phyloP scores from a whole-genome alignment of 73 alveolate species.

The Tetrahymena thermophila region DNA sequence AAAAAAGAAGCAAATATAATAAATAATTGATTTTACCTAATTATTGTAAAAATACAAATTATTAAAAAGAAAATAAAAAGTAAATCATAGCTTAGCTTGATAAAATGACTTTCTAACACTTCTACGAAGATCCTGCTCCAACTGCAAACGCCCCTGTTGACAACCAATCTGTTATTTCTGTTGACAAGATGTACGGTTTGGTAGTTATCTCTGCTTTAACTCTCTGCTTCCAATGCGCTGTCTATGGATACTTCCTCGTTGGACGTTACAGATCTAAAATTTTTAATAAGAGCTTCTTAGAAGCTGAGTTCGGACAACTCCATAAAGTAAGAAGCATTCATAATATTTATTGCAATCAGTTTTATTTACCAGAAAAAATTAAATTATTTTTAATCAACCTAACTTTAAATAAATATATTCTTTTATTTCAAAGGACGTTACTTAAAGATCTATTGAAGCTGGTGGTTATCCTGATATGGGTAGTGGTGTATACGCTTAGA shows the following conservation, averaged over 20 bases:
- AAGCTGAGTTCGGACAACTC: not conserved
- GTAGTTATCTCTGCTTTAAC: not conserved
- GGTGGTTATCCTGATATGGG: slow-evolving; percentile 1
- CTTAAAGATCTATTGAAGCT: not conserved
- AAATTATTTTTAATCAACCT: not conserved
- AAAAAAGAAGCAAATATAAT: not conserved
- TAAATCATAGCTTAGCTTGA: not conserved
- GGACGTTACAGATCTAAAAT: not conserved
- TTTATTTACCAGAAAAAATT: not conserved
- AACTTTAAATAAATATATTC: not conserved
- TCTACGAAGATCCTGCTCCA: not conserved
- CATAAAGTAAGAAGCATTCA: not conserved
- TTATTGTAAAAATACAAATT: not conserved
- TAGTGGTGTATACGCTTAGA: not conserved
- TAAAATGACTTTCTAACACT: not conserved
- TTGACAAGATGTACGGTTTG: not conserved
- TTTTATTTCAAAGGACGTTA: not conserved
- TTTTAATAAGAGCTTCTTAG: not conserved
- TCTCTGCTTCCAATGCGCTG: not conserved
- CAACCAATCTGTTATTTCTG: not conserved
- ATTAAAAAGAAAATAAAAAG: not conserved
- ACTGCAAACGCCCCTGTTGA: not conserved
- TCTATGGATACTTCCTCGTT: not conserved
- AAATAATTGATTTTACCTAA: not conserved
- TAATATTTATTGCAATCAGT: not conserved